phyloP scores from a whole-genome alignment of 768 basidiomycete species.

The Obba rivulosa region DNA sequence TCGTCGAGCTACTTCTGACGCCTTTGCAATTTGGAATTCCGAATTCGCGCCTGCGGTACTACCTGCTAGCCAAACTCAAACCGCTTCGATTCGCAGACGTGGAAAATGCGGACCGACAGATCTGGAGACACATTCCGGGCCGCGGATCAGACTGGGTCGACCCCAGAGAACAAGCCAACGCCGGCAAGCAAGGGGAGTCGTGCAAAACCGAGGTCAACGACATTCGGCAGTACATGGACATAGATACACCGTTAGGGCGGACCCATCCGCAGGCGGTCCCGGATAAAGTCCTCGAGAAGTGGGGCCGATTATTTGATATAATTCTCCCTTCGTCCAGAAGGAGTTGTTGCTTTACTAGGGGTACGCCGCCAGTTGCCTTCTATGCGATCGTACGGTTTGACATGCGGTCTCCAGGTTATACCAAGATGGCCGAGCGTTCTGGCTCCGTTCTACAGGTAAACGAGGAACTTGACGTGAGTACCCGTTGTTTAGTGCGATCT shows the following conservation, averaged over 20 bases:
- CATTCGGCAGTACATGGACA: conserved; percentile 41
- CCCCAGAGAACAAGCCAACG: conserved; percentile 22
- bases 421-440: conserved; percentile 68
- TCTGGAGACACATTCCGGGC: conserved; percentile 53
- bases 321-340: conserved; percentile 55
- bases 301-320: conserved; percentile 80
- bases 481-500: conserved; percentile 9
- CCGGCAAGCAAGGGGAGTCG: conserved; percentile 11
- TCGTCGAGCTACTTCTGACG: conserved; percentile 60
- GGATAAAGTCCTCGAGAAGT: conserved; percentile 60
- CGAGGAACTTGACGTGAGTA: conserved; percentile 53
- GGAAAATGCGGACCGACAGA: conserved; percentile 13
- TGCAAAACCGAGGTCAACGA: conserved; percentile 5
- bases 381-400: background rate
- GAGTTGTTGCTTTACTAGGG: conserved; percentile 80
- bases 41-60: conserved; percentile 78
- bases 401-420: conserved; percentile 49
- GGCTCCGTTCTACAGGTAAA: conserved; percentile 77
- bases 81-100: conserved; percentile 34
- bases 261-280: conserved; percentile 36
- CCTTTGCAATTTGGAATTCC: conserved; percentile 78
- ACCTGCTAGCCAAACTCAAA: conserved; percentile 59
- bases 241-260: conserved; percentile 2
- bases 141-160: conserved; percentile 38
- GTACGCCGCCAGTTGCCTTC: conserved; percentile 28